phyloP scores from a whole-genome alignment of 2,329 filamentous ascomycete genomes.

The Elsinoe australis region DNA sequence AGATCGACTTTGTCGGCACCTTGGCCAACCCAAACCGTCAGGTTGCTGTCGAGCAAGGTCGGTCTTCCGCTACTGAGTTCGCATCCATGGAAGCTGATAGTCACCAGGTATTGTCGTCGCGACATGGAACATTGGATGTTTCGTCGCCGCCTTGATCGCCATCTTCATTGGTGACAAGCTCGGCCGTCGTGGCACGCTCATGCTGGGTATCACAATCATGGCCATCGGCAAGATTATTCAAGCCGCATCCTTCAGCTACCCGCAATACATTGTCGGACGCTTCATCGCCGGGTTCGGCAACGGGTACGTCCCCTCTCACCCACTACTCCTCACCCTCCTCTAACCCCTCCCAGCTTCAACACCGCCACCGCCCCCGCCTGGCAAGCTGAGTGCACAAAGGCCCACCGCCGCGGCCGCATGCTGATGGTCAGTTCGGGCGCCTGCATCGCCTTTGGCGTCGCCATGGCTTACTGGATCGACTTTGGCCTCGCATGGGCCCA shows the following conservation, averaged over 20 bases:
- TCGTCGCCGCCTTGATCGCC: slow-evolving; percentile 37
- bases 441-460: slow-evolving; percentile 39
- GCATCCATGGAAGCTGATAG: slow-evolving; percentile 12
- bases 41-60: slow-evolving; percentile 37
- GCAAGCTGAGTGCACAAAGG: slow-evolving; percentile 42
- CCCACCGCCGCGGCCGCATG: slow-evolving; percentile 40
- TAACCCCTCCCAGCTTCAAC: too few species aligned
- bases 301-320: too few species aligned
- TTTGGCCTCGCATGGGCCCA: slow-evolving; percentile 28
- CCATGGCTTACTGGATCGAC: slow-evolving; percentile 36
- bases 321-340: too few species aligned
- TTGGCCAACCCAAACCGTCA: slow-evolving; percentile 29
- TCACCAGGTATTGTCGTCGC: slow-evolving; percentile 33
- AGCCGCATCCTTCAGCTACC: slow-evolving; percentile 41
- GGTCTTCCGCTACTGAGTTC: too few species aligned
- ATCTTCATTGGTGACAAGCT: slow-evolving; percentile 51
- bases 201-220: slow-evolving; percentile 53
- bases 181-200: slow-evolving; percentile 50
- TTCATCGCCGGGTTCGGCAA: slow-evolving; percentile 43
- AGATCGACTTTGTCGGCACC: slow-evolving; percentile 34
- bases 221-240: slow-evolving; percentile 54
- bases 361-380: slow-evolving; percentile 39
- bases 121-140: slow-evolving; percentile 38
- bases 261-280: slow-evolving; percentile 41
- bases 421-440: slow-evolving; percentile 43